Evolutionary conservation across 1,139 yeast species (phyloP), one percentile per base, ranked within the genome.

Genomic region (Lodderomyces jiufengensis): DNA sequence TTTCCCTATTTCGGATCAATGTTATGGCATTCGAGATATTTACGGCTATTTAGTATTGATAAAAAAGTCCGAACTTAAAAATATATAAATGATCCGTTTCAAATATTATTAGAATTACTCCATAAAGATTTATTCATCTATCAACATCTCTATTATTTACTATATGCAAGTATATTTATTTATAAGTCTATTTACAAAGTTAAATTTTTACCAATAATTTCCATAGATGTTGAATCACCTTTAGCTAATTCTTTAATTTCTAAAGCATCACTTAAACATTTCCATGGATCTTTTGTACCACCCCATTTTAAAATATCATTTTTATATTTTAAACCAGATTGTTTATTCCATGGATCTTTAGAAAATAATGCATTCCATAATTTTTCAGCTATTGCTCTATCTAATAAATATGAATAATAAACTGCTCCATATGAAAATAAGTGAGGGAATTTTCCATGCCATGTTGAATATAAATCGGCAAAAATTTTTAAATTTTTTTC

Each of bases 381-480:
- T 49, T 81, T 79, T 25, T 87, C 80, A 0, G 98, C 97, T 47
- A 92, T 86, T 3, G 96, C 96, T 33, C 97, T 68, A 60, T 92
- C 99, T 43, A 94, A 73, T 41, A 92, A 61, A 57, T 94, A 92
- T 29, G 96, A 84, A 61, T 94, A 92, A 57, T 92, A 92, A 0
- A 92, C 87, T 0, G 97, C 86, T 0, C 98, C 98, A 54, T 92
- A 92, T 1, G 96, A 88, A 48, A 84, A 86, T 34, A 94, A 64
- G 56, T 92, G 99, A 1, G 96, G 95, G 59, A 92, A 90, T 54
- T 82, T 87, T 1, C 95, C 96, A 40, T 88, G 95, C 96, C 97
- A 90, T 20, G 81, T 80, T 2, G 95, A 80, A 52, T 73, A 66
- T 13, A 66, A 61, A 51, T 84, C 94, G 2, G 78, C 73, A 46